Evolutionary conservation across 306 rosid genomes (phyloP).

Genomic region (Lotus japonicus): DNA sequence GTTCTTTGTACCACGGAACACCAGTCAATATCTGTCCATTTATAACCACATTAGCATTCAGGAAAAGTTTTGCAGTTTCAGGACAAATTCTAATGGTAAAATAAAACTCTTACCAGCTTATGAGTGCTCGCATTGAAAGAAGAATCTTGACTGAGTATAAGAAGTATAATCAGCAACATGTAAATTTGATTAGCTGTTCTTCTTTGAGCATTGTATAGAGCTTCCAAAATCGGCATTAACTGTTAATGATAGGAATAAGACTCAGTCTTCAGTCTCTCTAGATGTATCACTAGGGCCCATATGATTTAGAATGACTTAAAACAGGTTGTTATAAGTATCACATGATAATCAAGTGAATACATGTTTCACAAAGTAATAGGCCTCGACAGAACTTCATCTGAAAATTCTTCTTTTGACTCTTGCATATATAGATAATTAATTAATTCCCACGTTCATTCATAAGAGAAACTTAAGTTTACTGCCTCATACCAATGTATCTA

Average conservation of each 20-base stretch:
- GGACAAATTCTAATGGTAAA: slow-evolving; percentile 4
- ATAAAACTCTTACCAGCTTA: slow-evolving; percentile 64
- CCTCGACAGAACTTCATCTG: neutral
- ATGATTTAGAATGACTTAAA: slow-evolving; percentile 13
- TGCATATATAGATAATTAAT: slow-evolving; percentile 6
- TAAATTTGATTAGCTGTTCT: slow-evolving; percentile 92
- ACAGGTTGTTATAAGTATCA: neutral
- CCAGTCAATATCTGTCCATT: slow-evolving; percentile 64
- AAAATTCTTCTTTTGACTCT: slow-evolving; percentile 10
- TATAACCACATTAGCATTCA: slow-evolving; percentile 28
- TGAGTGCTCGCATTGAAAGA: slow-evolving; percentile 96
- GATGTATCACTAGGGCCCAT: neutral
- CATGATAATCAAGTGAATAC: slow-evolving; percentile 8
- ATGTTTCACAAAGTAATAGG: slow-evolving; percentile 4
- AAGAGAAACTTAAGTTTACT: slow-evolving; percentile 22
- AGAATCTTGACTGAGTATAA: slow-evolving; percentile 97
- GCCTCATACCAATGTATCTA: slow-evolving; percentile 88
- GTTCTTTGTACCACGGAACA: slow-evolving; percentile 98
- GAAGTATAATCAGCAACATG: slow-evolving; percentile 91
- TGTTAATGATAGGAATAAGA: slow-evolving; percentile 41
- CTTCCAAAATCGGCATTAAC: slow-evolving; percentile 97
- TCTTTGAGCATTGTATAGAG: slow-evolving; percentile 75
- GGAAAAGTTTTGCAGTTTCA: slow-evolving; percentile 14
- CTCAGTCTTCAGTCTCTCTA: neutral
- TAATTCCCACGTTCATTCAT: neutral